Percentiles rank a stretch among this genome's conserved stretches.
Evolutionary conservation across 495 filamentous ascomycete genomes (phyloP).

Genomic region (Choiromyces venosus): DNA sequence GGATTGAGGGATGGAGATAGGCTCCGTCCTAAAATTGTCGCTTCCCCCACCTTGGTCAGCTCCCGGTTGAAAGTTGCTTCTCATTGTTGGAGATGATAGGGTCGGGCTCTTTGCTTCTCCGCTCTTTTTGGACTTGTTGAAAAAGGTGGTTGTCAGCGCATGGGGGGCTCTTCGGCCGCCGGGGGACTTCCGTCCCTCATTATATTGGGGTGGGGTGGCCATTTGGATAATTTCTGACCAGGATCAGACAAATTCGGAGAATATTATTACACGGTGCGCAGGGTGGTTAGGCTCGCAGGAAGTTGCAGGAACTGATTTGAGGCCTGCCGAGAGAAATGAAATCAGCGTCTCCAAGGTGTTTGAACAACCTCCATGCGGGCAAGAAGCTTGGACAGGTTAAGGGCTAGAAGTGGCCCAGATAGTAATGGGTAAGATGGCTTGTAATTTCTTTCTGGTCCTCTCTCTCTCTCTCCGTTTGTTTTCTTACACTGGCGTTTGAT

Average conservation of each 20-base stretch:
- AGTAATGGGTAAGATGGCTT: background rate
- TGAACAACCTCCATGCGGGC: constrained; percentile 34
- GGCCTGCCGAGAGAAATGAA: constrained; percentile 34
- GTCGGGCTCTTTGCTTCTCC: constrained; percentile 39
- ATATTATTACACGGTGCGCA: constrained; percentile 27
- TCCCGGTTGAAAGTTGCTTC: constrained; percentile 5
- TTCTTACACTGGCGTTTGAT: background rate
- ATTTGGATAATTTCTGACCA: constrained; percentile 26
- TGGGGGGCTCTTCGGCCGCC: constrained; percentile 36
- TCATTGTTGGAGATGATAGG: constrained; percentile 30
- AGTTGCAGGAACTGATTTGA: constrained; percentile 26
- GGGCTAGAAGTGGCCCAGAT: background rate
- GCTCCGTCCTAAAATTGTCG: constrained; percentile 34
- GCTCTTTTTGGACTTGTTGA: constrained; percentile 34
- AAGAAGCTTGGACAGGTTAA: constrained; percentile 3
- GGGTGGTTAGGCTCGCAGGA: constrained; percentile 19
- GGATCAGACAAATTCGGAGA: constrained; percentile 24
- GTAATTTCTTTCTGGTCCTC: background rate
- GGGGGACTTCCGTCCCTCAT: constrained; percentile 38
- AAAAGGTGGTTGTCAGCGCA: constrained; percentile 38
- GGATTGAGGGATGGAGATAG: constrained; percentile 37
- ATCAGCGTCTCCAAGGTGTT: constrained; percentile 33
- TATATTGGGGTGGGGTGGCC: constrained; percentile 35
- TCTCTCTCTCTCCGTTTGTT: background rate
- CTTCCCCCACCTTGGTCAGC: constrained; percentile 22